Percentiles rank a stretch among this genome's conserved stretches.
Conservation (phyloP, 305 asterid genomes). For the Fraxinus sp. region DNA sequence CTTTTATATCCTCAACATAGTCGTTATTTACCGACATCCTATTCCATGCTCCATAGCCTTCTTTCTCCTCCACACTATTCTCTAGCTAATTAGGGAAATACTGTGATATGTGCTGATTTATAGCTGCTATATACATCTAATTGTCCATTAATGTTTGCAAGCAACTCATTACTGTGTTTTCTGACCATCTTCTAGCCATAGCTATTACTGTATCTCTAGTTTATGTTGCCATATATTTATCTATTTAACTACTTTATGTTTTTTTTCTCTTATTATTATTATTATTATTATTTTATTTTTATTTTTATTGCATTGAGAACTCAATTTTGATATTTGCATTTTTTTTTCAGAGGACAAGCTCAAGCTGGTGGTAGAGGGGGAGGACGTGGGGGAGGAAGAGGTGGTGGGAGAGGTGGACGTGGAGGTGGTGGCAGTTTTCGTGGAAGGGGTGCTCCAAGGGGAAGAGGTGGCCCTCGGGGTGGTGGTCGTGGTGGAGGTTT, state of each 20-base stretch:
- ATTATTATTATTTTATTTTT: neutral
- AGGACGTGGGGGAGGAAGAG: constrained; percentile 62
- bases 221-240: neutral
- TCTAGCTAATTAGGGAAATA: neutral
- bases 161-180: neutral
- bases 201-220: neutral
- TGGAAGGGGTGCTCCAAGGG: constrained; percentile 80
- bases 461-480: constrained; percentile 61
- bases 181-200: neutral
- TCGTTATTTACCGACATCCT: neutral
- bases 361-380: constrained; percentile 50
- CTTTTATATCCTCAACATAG: neutral
- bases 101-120: neutral
- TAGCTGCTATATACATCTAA: neutral
- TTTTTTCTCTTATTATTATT: neutral
- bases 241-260: neutral
- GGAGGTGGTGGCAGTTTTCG: constrained; percentile 63
- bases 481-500: constrained; percentile 72
- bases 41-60: neutral
- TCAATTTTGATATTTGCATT: neutral
- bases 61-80: neutral
- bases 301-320: neutral
- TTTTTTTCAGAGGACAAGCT: constrained; percentile 48
- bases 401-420: constrained; percentile 43
- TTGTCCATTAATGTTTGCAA: neutral